Evolutionary conservation across 805 yeast species (phyloP), one percentile per base, ranked within the genome.

Genomic region (Zygosaccharomyces siamensis): DNA sequence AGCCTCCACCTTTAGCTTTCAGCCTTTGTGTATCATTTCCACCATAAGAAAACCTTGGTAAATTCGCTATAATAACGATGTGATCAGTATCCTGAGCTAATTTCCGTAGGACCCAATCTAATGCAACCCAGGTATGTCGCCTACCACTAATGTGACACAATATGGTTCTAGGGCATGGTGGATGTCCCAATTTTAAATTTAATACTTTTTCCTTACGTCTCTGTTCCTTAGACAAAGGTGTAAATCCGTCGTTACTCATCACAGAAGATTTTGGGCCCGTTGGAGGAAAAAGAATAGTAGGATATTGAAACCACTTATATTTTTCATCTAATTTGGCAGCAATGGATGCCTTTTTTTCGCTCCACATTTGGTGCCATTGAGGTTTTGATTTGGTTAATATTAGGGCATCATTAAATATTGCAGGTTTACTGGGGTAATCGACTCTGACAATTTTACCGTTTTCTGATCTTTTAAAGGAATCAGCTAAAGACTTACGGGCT

Each of bases 101-200:
- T 37, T 72, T 68, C 41, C 72, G 72, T 46, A 85, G 66, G 5
- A 79, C 70, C 83, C 86, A 86, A 63, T 86, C 95, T 24, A 86
- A 64, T 1, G 89, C 81, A 8, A 84, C 88, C 95, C 95, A 86
- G 0, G 93, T 83, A 68, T 86, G 92, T 47, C 71, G 74, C 50
- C 92, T 70, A 2, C 89, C 95, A 55, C 82, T 74, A 27, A 86
- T 71, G 60, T 84, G 84, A 26, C 83, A 80, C 61, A 86, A 60
- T 4, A 85, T 71, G 1, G 76, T 75, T 57, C 89, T 71, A 33
- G 69, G 67, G 4, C 55, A 50, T 28, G 56, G 59, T 5, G 62
- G 58, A 20, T 49, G 58, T 14, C 64, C 67, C 4, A 60, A 51
- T 23, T 52, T 55, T 27, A 56, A 51, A 8, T 52, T 44, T 7